Conservation (phyloP, 495 filamentous ascomycete species). For the Trichoderma parareesei region DNA sequence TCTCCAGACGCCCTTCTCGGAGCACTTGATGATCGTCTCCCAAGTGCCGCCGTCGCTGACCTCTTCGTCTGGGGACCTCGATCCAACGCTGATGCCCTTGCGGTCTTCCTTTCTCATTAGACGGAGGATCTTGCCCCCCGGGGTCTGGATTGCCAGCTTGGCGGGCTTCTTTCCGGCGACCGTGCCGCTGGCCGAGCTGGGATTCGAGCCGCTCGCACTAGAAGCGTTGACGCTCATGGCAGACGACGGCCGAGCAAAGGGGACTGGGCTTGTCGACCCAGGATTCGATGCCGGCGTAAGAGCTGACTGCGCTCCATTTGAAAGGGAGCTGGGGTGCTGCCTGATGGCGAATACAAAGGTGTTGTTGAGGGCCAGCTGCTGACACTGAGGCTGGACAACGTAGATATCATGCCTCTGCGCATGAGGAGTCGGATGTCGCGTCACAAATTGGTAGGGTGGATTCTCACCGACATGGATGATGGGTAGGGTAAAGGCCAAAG, state of each 20-base stretch:
- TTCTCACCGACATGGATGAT: slow-evolving; percentile 86
- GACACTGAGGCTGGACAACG: slow-evolving; percentile 88
- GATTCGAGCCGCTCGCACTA: slow-evolving; percentile 50
- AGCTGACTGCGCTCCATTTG: slow-evolving; percentile 1
- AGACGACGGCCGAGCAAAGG: slow-evolving; percentile 65
- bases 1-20: slow-evolving; percentile 83
- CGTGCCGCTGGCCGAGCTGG: slow-evolving; percentile 36
- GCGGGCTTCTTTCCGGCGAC: slow-evolving; percentile 66
- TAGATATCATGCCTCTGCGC: slow-evolving; percentile 95
- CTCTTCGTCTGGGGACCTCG: slow-evolving; percentile 42
- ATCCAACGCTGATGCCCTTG: slow-evolving; percentile 40
- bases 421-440: slow-evolving; percentile 91
- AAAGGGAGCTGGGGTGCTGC: slow-evolving; percentile 71
- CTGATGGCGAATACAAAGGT: slow-evolving; percentile 96
- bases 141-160: slow-evolving; percentile 90
- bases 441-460: slow-evolving; percentile 85
- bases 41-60: slow-evolving; percentile 72
- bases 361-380: slow-evolving; percentile 79
- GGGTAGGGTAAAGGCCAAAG: slow-evolving; percentile 83
- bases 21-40: slow-evolving; percentile 98
- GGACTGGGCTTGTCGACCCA: slow-evolving; percentile 54
- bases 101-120: slow-evolving; percentile 80
- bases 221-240: slow-evolving; percentile 75
- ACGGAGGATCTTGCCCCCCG: slow-evolving; percentile 88
- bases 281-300: slow-evolving; percentile 39